Base-by-base conservation (phyloP, 225 moss, liverwort and hornwort genomes). In the Straminergon stramineum region DNA sequence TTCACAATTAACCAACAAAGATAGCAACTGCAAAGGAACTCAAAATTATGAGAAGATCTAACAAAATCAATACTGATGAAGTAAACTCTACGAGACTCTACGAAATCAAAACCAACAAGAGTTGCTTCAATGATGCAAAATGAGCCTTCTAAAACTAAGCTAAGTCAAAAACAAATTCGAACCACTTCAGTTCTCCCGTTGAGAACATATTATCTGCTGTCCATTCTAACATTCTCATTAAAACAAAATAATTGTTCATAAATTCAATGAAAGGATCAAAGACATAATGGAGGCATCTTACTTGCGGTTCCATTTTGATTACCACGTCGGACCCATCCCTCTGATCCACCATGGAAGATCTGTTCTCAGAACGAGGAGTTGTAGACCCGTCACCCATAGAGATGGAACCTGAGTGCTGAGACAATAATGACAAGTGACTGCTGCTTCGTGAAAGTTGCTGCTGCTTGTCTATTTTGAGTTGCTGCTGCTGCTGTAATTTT, bases 401-500 rank as follows among this genome's bases (percentile, higher is more conserved):
- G 81, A 95, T 86, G 73, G 92, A 92, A 64, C 92, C 95, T 53
- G 95, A 95, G 56, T 95, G 95, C 87, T 93, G 95, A 83, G 95
- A 93, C 63, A 93, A 83, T 89, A 93, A 90, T 81, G 95, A 93
- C 91, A 95, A 90, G 79, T 95, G 95, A 88, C 95, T 95, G 86
- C 83, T 92, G 68, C 95, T 92, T 86, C 92, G 95, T 73, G 93
- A 92, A 85, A 93, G 92, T 43, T 85, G 85, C 61, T 87, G 87
- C 83, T 96, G 98, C 91, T 96, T 95, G 76, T 95, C 95, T 73
- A 96, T 91, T 91, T 96, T 95, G 62, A 92, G 93, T 77, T 95
- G 95, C 85, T 95, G 96, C 88, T 94, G 95, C 79, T 97, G 96
- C 86, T 94, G 95, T 78, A 74, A 51, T 82, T 93, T 96, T 75